Percentiles rank a stretch among this genome's conserved stretches.
Evolutionary conservation across 1,284 basidiomycete genomes (phyloP).

Genomic region (Tilletia indica): DNA sequence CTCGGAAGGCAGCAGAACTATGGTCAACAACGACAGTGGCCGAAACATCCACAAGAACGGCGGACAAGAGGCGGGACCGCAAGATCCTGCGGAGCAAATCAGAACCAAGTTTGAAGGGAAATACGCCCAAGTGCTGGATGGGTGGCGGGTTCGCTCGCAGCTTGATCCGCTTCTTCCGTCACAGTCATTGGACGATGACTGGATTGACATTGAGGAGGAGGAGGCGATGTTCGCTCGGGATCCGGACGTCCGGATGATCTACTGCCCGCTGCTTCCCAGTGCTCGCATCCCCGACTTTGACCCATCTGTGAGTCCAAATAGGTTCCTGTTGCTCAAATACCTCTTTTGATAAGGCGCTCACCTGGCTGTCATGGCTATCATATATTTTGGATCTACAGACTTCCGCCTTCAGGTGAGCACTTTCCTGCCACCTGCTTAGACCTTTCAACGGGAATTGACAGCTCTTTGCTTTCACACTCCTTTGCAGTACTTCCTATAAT

Average conservation of each 20-base stretch:
- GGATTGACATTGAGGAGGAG: slow-evolving; percentile 9
- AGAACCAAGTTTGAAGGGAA: slow-evolving; percentile 26
- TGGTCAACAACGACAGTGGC: not conserved
- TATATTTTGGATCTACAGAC: not conserved
- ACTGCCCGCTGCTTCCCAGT: slow-evolving; percentile 49
- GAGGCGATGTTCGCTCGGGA: slow-evolving; percentile 16
- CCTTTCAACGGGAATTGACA: not conserved
- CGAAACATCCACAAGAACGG: not conserved
- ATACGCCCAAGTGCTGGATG: slow-evolving; percentile 33
- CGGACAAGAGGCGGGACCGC: not conserved
- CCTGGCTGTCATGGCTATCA: not conserved
- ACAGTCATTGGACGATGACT: not conserved
- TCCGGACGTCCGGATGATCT: slow-evolving; percentile 39
- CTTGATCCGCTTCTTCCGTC: not conserved
- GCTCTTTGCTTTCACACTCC: not conserved
- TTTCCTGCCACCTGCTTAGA: not conserved
- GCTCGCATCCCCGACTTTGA: slow-evolving; percentile 39
- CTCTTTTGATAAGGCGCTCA: not conserved
- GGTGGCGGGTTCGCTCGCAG: slow-evolving; percentile 22
- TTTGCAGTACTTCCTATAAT: slow-evolving; percentile 48
- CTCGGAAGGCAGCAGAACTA: slow-evolving; percentile 1
- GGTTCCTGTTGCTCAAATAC: not conserved
- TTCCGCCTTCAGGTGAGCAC: slow-evolving; percentile 24
- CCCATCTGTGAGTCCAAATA: slow-evolving; percentile 29
- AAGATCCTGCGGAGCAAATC: slow-evolving; percentile 1